A percentile compares a stretch with the other conserved stretches of the same genome.
phyloP scores from a whole-genome alignment of 345 rosid genomes.

The Ceriops zippeliana region DNA sequence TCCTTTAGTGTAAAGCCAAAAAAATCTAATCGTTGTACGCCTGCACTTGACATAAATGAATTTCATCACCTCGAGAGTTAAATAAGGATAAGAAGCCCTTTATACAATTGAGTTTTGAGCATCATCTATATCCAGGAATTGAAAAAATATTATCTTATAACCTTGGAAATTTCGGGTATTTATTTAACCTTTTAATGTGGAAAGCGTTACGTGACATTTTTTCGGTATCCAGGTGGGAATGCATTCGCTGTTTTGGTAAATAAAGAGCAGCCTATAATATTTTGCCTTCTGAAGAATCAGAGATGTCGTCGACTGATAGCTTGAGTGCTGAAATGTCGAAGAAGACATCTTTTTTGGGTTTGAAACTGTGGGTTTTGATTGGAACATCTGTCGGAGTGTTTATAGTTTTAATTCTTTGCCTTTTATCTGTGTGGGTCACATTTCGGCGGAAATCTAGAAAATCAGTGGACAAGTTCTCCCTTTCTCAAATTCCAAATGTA shows the following conservation, averaged over 20 bases:
- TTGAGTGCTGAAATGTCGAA: conserved; percentile 68
- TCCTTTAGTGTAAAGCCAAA: too few species aligned
- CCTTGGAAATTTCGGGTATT: too few species aligned
- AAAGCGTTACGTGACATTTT: too few species aligned
- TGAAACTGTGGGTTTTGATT: conserved; percentile 86
- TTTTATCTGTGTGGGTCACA: conserved; percentile 73
- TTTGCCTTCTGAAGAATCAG: conserved; percentile 24
- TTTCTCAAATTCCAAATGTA: conserved; percentile 68
- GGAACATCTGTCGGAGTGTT: conserved; percentile 69
- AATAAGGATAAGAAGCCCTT: too few species aligned
- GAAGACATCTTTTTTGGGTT: conserved; percentile 77
- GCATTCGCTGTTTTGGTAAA: conserved; percentile 3
- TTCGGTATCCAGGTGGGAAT: conserved; percentile 19
- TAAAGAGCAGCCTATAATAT: conserved; percentile 1
- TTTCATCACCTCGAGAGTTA: too few species aligned
- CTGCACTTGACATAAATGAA: too few species aligned
- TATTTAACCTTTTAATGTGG: too few species aligned
- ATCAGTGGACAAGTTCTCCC: conserved; percentile 45
- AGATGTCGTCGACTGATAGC: conserved; percentile 72
- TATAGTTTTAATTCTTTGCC: conserved; percentile 75
- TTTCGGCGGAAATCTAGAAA: conserved; percentile 65
- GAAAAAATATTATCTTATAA: too few species aligned
- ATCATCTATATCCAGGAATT: too few species aligned
- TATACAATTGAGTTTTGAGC: too few species aligned
- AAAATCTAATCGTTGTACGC: too few species aligned